Evolutionary conservation across 2,329 filamentous ascomycete species (phyloP).

Genomic region (Arachnomyces sp.): DNA sequence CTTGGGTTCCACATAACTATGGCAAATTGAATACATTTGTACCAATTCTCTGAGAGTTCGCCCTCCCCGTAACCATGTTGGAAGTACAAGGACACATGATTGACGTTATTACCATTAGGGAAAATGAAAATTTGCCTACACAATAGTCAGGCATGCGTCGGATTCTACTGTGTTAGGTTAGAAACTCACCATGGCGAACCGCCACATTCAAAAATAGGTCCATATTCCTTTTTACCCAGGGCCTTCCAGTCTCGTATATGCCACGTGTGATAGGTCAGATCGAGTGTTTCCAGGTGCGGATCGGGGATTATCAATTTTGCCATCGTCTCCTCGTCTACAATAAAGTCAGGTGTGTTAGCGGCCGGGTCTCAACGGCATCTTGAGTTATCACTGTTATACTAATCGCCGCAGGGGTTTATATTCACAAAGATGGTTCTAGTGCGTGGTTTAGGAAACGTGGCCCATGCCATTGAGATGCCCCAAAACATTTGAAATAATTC

Average conservation of each 20-base stretch:
- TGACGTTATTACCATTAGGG: slow-evolving; percentile 3
- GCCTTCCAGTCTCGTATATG: slow-evolving; percentile 75
- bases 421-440: too few relatives aligned
- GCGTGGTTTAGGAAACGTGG: too few relatives aligned
- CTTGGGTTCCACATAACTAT: slow-evolving; percentile 9
- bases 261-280: slow-evolving; percentile 75
- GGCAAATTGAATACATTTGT: slow-evolving; percentile 7
- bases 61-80: slow-evolving; percentile 6
- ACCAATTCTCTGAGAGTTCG: slow-evolving; percentile 6
- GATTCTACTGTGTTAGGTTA: too few relatives aligned
- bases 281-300: slow-evolving; percentile 72
- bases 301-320: slow-evolving; percentile 67
- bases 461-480: too few relatives aligned
- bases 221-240: slow-evolving; percentile 72
- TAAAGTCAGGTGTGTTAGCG: neutral
- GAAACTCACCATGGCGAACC: slow-evolving; percentile 71
- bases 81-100: slow-evolving; percentile 7
- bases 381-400: too few relatives aligned
- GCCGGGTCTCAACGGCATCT: too few relatives aligned
- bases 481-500: too few relatives aligned
- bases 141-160: too few relatives aligned
- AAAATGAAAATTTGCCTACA: slow-evolving; percentile 4
- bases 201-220: slow-evolving; percentile 77
- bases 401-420: too few relatives aligned
- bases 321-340: slow-evolving; percentile 73